Conservation (phyloP, 2,329 filamentous ascomycete species). For the Curvularia spicifera region DNA sequence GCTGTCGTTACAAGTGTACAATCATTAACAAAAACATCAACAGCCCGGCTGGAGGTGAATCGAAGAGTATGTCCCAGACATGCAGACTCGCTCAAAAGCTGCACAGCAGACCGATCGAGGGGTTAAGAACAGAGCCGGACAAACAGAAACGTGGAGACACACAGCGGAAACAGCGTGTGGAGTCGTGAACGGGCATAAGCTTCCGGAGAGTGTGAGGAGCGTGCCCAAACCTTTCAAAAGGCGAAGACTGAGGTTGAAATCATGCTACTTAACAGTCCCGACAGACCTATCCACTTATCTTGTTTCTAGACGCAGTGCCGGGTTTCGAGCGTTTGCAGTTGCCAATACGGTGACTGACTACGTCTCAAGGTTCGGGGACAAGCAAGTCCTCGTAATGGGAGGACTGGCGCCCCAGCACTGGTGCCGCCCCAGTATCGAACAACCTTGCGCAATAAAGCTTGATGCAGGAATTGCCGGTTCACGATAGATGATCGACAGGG, state of each 20-base stretch:
- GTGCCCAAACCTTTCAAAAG: constrained; percentile 42
- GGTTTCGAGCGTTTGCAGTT: constrained; percentile 41
- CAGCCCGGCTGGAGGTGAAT: constrained; percentile 46
- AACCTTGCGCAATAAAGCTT: constrained; percentile 28
- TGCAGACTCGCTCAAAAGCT: constrained; percentile 45
- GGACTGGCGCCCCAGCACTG: constrained; percentile 23
- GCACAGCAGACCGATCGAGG: constrained; percentile 42
- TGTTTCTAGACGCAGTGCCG: constrained; percentile 41
- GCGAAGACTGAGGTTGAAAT: constrained; percentile 34
- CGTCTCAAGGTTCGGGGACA: constrained; percentile 32
- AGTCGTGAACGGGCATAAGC: constrained; percentile 36
- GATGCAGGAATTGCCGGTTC: constrained; percentile 19
- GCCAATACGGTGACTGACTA: constrained; percentile 25
- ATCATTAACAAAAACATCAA: constrained; percentile 44
- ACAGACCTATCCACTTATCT: constrained; percentile 29
- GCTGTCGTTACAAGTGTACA: constrained; percentile 5
- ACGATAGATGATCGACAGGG: constrained; percentile 32
- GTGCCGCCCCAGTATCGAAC: constrained; percentile 31
- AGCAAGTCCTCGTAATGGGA: constrained; percentile 23
- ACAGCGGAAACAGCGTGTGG: constrained; percentile 27
- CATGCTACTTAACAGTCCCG: constrained; percentile 35
- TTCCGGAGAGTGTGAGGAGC: constrained; percentile 32
- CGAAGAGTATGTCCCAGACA: constrained; percentile 40
- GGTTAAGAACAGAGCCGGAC: constrained; percentile 32
- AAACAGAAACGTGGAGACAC: constrained; percentile 20